These are phyloP conservation scores for Pseudocercospora macadamiae DNA, from an alignment of 2,329 filamentous ascomycete genomes.

Conservation along the genomic window DNA sequence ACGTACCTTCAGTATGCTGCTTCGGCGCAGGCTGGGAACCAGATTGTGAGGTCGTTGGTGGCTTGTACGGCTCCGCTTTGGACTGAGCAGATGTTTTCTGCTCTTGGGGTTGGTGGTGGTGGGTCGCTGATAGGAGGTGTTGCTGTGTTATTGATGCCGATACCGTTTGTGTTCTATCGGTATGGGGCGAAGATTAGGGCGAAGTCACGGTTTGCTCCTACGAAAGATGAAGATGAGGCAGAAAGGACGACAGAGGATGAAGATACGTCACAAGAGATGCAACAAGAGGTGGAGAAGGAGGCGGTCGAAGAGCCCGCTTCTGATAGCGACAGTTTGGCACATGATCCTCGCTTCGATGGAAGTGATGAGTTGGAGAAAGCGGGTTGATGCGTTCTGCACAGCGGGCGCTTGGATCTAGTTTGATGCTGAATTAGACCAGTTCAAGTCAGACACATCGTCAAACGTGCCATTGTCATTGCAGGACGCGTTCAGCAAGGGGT, in stretches of 20 bases:
- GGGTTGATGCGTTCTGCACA: too few species aligned
- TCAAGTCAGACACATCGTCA: too few species aligned
- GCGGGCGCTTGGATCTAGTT: too few species aligned
- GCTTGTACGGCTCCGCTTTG: conserved; percentile 37
- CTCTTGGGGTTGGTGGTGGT: conserved; percentile 37
- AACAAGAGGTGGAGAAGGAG: conserved; percentile 9
- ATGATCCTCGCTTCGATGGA: not conserved
- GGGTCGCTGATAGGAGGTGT: conserved; percentile 52
- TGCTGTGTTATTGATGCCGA: conserved; percentile 36
- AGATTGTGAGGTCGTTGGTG: conserved; percentile 14
- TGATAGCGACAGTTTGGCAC: conserved; percentile 6
- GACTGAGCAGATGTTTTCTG: conserved; percentile 38
- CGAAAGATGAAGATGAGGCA: too few species aligned
- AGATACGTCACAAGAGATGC: not conserved
- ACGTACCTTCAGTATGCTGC: conserved; percentile 48
- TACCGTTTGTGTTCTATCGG: conserved; percentile 28
- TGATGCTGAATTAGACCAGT: too few species aligned
- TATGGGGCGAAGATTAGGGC: conserved; percentile 16
- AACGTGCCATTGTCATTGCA: too few species aligned
- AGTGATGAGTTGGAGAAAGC: conserved; percentile 12
- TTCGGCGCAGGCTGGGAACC: conserved; percentile 33
- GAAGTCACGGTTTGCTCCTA: conserved; percentile 16
- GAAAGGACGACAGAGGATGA: not conserved
- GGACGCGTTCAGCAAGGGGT: too few species aligned
- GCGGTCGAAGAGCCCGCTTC: conserved; percentile 9